A percentile compares a stretch with the other conserved stretches of the same genome.
Conservation (phyloP, 345 rosid species). For the Garcia nutans region DNA sequence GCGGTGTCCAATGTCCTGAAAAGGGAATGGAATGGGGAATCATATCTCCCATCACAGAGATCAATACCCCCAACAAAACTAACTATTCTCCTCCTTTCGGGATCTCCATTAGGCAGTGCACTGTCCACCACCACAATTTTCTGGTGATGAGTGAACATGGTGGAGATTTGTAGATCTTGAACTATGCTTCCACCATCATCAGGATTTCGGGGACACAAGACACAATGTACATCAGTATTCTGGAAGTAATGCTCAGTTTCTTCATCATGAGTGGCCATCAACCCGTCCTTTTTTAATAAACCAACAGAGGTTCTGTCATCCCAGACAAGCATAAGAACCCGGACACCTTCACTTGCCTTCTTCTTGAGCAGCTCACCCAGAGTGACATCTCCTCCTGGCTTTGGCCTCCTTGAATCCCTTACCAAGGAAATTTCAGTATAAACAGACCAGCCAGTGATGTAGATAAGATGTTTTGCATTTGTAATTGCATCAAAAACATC, state of each 20-base stretch:
- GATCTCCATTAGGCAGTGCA: slow-evolving; percentile 61
- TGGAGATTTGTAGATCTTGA: slow-evolving; percentile 78
- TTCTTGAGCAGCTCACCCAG: slow-evolving; percentile 88
- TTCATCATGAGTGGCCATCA: slow-evolving; percentile 98
- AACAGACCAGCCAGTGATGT: slow-evolving; percentile 98
- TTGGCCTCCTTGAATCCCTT: slow-evolving; percentile 92
- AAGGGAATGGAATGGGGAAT: slow-evolving; percentile 86
- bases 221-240: slow-evolving; percentile 75
- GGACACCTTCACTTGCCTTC: slow-evolving; percentile 90
- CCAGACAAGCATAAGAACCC: slow-evolving; percentile 92
- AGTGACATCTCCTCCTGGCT: slow-evolving; percentile 81
- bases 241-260: slow-evolving; percentile 73
- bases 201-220: slow-evolving; percentile 91
- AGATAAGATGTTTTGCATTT: slow-evolving; percentile 83
- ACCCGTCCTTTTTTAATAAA: slow-evolving; percentile 77
- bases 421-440: slow-evolving; percentile 80
- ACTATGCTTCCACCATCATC: slow-evolving; percentile 96
- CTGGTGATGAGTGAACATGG: slow-evolving; percentile 99
- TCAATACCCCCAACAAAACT: slow-evolving; percentile 97
- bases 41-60: slow-evolving; percentile 97
- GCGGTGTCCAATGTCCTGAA: slow-evolving; percentile 93
- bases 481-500: slow-evolving; percentile 85
- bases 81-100: slow-evolving; percentile 71
- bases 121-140: slow-evolving; percentile 93
- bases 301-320: slow-evolving; percentile 97